Conservation (phyloP, 2,329 filamentous ascomycete genomes). For the Fusarium albosuccineum region DNA sequence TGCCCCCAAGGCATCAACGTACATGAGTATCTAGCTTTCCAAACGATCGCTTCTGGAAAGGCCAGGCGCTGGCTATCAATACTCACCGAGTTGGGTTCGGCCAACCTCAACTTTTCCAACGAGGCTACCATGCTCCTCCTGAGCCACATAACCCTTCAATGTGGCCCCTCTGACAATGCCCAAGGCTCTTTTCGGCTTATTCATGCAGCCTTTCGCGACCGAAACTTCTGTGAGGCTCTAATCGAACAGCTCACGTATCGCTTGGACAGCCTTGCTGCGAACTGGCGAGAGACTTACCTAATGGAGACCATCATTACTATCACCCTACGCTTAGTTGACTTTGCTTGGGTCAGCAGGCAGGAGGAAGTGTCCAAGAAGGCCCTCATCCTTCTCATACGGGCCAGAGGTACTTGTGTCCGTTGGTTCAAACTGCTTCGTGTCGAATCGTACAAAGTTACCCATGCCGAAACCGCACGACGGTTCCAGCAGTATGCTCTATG, state of each 20-base stretch:
- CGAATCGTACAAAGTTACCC: conserved; percentile 57
- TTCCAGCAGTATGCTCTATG: conserved; percentile 61
- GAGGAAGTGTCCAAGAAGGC: conserved; percentile 1
- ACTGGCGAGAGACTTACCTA: conserved; percentile 70
- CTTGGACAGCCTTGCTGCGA: conserved; percentile 62
- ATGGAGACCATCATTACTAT: conserved; percentile 71
- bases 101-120: conserved; percentile 72
- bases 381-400: conserved; percentile 22
- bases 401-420: conserved; percentile 52
- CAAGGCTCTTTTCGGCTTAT: conserved; percentile 54
- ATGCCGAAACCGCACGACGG: conserved; percentile 54
- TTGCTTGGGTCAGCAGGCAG: conserved; percentile 20
- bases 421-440: conserved; percentile 65
- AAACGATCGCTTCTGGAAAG: conserved; percentile 61
- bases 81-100: conserved; percentile 63
- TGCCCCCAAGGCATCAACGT: conserved; percentile 63
- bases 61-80: conserved; percentile 63
- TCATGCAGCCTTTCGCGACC: conserved; percentile 65
- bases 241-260: conserved; percentile 59
- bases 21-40: conserved; percentile 67
- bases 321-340: conserved; percentile 54
- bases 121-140: conserved; percentile 65
- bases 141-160: conserved; percentile 64
- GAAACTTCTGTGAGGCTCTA: conserved; percentile 62
- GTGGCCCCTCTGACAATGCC: conserved; percentile 59